These are phyloP conservation scores for Phytophthora niederhauseri DNA, from an alignment of 352 stramenopile genomes.

Conservation along the genomic window DNA sequence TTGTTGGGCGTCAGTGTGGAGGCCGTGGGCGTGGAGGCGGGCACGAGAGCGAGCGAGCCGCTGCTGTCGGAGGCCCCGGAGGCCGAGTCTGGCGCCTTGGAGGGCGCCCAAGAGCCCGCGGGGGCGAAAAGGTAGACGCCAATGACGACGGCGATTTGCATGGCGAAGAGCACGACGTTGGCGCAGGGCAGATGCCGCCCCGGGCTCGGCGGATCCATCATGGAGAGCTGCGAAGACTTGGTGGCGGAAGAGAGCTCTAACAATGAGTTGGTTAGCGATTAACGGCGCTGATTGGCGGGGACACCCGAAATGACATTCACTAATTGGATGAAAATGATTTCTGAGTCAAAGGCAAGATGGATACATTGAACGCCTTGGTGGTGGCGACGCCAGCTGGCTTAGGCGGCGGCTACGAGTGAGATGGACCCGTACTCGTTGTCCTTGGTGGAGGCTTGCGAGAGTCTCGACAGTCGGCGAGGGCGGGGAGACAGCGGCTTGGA, in stretches of 20 bases:
- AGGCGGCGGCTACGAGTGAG: slow-evolving; percentile 22
- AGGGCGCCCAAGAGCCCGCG: slow-evolving; percentile 37
- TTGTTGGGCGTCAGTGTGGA: slow-evolving; percentile 41
- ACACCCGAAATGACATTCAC: slow-evolving; percentile 3
- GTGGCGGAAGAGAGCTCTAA: slow-evolving; percentile 10
- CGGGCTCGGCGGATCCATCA: slow-evolving; percentile 27
- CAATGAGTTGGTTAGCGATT: slow-evolving; percentile 2
- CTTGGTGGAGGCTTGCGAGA: slow-evolving; percentile 28
- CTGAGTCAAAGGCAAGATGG: slow-evolving; percentile 34
- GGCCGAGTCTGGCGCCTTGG: slow-evolving; percentile 1
- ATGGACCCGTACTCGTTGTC: slow-evolving; percentile 43
- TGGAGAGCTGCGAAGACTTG: slow-evolving; percentile 5
- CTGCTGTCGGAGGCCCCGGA: slow-evolving; percentile 32
- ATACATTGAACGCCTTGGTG: slow-evolving; percentile 2
- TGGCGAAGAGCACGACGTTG: slow-evolving; percentile 42
- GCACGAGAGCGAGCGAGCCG: slow-evolving; percentile 19
- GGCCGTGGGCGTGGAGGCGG: slow-evolving; percentile 14
- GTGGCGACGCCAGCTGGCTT: background rate
- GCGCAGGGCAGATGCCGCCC: slow-evolving; percentile 31
- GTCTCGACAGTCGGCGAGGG: slow-evolving; percentile 21
- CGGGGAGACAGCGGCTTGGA: slow-evolving; percentile 14
- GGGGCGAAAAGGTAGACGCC: slow-evolving; percentile 39
- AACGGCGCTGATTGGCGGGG: slow-evolving; percentile 25
- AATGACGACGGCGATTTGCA: slow-evolving; percentile 33
- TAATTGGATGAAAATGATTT: slow-evolving; percentile 30